Percentiles rank a stretch among this genome's conserved stretches.
These are phyloP conservation scores for Myriosclerotinia curreyana DNA, from an alignment of 2,329 filamentous ascomycete genomes.

Conservation along the genomic window DNA sequence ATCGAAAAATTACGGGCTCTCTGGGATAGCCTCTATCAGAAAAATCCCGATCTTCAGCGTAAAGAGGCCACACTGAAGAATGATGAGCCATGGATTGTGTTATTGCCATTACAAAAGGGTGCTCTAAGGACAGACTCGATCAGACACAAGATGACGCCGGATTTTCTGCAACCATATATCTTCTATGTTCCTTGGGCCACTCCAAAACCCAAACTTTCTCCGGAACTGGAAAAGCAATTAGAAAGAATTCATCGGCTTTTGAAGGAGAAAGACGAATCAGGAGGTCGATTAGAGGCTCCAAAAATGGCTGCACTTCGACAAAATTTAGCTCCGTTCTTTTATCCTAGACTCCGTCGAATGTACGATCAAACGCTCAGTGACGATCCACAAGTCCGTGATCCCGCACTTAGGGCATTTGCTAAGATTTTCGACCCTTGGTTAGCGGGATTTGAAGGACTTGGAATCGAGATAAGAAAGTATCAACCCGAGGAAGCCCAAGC, in stretches of 20 bases:
- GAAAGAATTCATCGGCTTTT: constrained; percentile 13
- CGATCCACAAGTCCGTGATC: not conserved
- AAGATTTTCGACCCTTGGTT: constrained; percentile 12
- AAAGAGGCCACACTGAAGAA: not conserved
- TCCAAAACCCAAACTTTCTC: constrained; percentile 11
- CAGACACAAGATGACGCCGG: constrained; percentile 7
- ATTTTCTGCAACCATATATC: constrained; percentile 7
- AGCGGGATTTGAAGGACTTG: constrained; percentile 13
- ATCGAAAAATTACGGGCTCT: not conserved
- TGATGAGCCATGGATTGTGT: constrained; percentile 10
- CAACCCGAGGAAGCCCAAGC: not conserved
- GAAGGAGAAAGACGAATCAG: not conserved
- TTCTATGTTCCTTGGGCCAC: constrained; percentile 12
- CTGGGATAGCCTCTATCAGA: not conserved
- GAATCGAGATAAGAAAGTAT: constrained; percentile 17
- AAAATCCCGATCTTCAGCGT: constrained; percentile 5
- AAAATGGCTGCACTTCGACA: not conserved
- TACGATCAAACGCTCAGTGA: constrained; percentile 14
- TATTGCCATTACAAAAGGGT: constrained; percentile 9
- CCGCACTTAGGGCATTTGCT: not conserved
- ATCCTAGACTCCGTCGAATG: constrained; percentile 15
- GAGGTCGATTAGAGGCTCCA: not conserved
- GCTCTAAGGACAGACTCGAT: constrained; percentile 5
- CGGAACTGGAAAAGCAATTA: not conserved
- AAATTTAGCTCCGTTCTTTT: constrained; percentile 10